Evolutionary conservation across 345 rosid genomes (phyloP).

Genomic region (Ceriops tagal): DNA sequence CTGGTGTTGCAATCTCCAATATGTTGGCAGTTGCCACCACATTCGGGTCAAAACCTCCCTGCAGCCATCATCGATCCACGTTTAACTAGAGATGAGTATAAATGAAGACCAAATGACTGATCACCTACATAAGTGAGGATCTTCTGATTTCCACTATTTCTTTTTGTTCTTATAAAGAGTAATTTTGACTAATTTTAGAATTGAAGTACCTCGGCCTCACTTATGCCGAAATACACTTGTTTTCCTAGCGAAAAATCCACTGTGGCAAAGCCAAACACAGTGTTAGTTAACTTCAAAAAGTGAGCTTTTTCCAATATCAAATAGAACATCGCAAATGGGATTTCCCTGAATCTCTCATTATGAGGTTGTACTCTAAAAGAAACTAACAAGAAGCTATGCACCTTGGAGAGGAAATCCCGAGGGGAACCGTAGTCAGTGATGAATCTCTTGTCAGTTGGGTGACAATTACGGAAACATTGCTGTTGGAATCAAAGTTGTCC

Average conservation of each 20-base stretch:
- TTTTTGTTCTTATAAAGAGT: too few species aligned
- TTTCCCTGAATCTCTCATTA: too few species aligned
- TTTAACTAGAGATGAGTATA: neutral
- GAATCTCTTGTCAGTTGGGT: constrained; percentile 82
- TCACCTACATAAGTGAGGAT: neutral
- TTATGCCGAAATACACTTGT: constrained; percentile 60
- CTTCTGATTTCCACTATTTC: too few species aligned
- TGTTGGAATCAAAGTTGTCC: constrained; percentile 78
- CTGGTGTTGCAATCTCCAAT: constrained; percentile 47
- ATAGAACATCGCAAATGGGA: too few species aligned
- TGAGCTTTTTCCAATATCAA: too few species aligned
- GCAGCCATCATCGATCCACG: neutral
- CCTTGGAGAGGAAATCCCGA: constrained; percentile 64
- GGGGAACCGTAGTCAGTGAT: constrained; percentile 83
- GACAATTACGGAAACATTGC: constrained; percentile 55
- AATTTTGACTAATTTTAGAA: too few species aligned
- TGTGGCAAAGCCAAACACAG: constrained; percentile 22
- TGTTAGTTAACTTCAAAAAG: neutral
- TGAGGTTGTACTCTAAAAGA: too few species aligned
- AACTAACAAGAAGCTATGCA: constrained; percentile 26
- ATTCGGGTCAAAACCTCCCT: constrained; percentile 81
- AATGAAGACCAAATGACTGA: neutral
- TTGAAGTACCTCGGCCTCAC: constrained; percentile 61
- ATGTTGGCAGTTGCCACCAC: constrained; percentile 82
- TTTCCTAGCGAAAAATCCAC: constrained; percentile 82